Conservation (phyloP, 805 yeast genomes). For the Allodekkera sacchari region DNA sequence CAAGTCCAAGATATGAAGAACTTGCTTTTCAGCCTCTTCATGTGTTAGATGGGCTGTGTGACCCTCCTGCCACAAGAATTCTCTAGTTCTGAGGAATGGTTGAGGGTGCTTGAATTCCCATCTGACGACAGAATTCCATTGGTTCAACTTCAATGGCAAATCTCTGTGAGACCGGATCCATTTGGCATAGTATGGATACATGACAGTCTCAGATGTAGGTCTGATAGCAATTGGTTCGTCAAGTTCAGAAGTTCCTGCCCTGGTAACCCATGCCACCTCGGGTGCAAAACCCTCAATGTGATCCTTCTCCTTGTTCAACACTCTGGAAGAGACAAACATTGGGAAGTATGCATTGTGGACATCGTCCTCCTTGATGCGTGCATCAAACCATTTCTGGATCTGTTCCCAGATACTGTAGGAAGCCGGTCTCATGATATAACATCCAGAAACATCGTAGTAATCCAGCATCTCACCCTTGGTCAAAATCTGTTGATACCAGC, state of each 20-base stretch:
- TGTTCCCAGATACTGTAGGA: constrained; percentile 93
- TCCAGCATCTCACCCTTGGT: constrained; percentile 98
- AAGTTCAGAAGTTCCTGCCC: constrained; percentile 86
- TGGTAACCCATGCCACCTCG: constrained; percentile 99
- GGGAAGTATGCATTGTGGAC: constrained; percentile 97
- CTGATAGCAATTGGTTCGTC: constrained; percentile 99
- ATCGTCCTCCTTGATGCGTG: constrained; percentile 73
- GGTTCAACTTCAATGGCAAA: constrained; percentile 91
- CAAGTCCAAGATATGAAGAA: constrained; percentile 73
- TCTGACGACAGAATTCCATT: constrained; percentile 99
- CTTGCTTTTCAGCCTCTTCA: constrained; percentile 79
- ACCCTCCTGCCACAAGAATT: constrained; percentile 99
- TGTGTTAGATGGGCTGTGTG: constrained; percentile 92
- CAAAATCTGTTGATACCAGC: constrained; percentile 95
- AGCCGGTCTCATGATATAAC: constrained; percentile 95
- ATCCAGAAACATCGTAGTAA: constrained; percentile 97
- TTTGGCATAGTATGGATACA: constrained; percentile 98
- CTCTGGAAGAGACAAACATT: constrained; percentile 91
- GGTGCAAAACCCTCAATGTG: constrained; percentile 99
- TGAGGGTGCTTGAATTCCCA: constrained; percentile 99
- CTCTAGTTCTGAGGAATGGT: constrained; percentile 97
- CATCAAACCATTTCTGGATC: constrained; percentile 83
- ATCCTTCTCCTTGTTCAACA: constrained; percentile 94
- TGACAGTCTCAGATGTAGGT: constrained; percentile 98
- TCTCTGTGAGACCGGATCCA: constrained; percentile 99